Evolutionary conservation across 2,329 filamentous ascomycete species (phyloP).

Genomic region (Claviceps lovelessii): DNA sequence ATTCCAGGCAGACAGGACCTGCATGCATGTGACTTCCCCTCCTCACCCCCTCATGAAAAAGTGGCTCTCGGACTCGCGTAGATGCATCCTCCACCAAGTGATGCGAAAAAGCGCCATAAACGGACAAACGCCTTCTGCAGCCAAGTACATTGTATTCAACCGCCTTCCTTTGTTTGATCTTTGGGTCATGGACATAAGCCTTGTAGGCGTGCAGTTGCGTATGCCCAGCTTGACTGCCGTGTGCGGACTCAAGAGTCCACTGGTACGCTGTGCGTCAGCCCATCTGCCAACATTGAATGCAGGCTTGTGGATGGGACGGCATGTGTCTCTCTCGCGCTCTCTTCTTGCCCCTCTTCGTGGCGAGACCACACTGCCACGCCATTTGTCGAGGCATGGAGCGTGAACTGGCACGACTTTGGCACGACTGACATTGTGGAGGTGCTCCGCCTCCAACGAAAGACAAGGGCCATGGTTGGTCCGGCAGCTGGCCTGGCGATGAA

Average conservation of each 20-base stretch:
- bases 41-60: background rate
- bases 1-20: background rate
- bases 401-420: background rate
- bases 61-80: background rate
- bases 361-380: background rate
- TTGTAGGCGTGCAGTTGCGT: too few species aligned
- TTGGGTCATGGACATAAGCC: too few species aligned
- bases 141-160: background rate
- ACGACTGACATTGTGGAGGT: background rate
- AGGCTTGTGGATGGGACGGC: too few species aligned
- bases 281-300: background rate
- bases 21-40: background rate
- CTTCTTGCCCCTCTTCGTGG: too few species aligned
- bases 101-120: background rate
- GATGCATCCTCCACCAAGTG: background rate
- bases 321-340: too few species aligned
- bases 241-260: background rate
- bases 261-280: background rate
- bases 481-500: background rate
- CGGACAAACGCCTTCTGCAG: background rate
- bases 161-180: too few species aligned
- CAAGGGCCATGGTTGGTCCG: background rate
- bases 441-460: background rate
- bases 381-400: background rate
- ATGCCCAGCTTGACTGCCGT: background rate